Conservation (phyloP, 768 basidiomycete genomes). For the Ramaria sp. region DNA sequence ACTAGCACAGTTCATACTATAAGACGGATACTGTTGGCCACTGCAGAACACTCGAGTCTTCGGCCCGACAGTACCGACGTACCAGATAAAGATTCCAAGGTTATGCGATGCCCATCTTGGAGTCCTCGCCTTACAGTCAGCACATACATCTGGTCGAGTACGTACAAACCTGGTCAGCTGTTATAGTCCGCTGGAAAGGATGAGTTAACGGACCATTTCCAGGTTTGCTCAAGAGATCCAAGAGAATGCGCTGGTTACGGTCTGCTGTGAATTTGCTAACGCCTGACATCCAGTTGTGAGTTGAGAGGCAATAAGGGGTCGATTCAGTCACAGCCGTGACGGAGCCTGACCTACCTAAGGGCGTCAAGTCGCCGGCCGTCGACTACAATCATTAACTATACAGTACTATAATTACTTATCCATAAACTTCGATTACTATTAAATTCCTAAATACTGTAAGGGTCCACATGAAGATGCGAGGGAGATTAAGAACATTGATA, state of each 20-base stretch:
- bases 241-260: constrained; percentile 51
- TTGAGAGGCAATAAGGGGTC: neutral
- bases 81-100: constrained; percentile 86
- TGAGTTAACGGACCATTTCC: constrained; percentile 50
- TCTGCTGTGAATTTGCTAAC: constrained; percentile 53
- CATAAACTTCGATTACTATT: no score
- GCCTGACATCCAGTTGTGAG: constrained; percentile 6
- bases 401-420: no score
- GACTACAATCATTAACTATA: no score
- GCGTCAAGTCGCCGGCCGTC: no score
- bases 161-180: neutral
- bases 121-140: constrained; percentile 80
- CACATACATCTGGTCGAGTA: constrained; percentile 58
- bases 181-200: neutral
- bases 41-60: neutral
- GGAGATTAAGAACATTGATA: no score
- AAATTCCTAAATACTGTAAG: no score
- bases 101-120: constrained; percentile 89
- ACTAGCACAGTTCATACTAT: constrained; percentile 77
- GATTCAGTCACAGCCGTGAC: no score
- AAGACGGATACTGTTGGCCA: constrained; percentile 5
- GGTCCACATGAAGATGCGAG: no score
- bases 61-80: constrained; percentile 13
- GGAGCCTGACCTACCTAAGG: no score
- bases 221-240: constrained; percentile 59